phyloP scores from a whole-genome alignment of 2,329 filamentous ascomycete species.

The Calonectria leucothoes region DNA sequence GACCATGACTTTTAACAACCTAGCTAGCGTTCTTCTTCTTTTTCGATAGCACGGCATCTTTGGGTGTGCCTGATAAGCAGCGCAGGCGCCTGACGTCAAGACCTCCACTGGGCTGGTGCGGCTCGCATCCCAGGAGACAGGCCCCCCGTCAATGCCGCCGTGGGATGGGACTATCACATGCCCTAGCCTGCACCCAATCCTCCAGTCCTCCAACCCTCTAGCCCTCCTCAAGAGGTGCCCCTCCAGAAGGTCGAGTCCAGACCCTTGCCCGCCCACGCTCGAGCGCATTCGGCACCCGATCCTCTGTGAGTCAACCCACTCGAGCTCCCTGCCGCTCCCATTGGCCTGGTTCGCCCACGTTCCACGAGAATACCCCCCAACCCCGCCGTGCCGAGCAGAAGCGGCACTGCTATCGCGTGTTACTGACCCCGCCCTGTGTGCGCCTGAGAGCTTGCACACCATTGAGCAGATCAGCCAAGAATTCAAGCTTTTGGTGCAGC shows the following conservation, averaged over 20 bases:
- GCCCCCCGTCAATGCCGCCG: conserved; percentile 8
- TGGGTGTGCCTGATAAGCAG: conserved; percentile 38
- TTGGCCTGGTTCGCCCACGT: neutral
- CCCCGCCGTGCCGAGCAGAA: neutral
- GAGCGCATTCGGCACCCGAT: too few species aligned
- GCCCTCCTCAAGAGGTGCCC: neutral
- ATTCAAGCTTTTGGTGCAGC: neutral
- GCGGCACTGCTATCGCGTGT: neutral
- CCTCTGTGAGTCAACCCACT: too few species aligned
- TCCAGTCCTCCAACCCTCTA: neutral
- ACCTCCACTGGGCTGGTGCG: conserved; percentile 11
- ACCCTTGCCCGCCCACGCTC: neutral
- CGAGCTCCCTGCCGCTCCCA: neutral
- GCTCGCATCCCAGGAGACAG: conserved; percentile 5
- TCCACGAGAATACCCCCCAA: neutral
- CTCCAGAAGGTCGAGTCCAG: neutral
- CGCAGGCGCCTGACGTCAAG: conserved; percentile 42
- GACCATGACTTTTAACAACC: neutral
- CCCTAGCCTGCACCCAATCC: neutral
- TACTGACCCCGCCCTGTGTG: neutral
- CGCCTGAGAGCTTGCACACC: neutral
- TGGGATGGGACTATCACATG: neutral
- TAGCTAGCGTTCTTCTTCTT: neutral
- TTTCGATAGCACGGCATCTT: conserved; percentile 28
- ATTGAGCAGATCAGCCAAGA: neutral